Conservation (phyloP, 768 basidiomycete genomes). For the Panaeolus papilionaceus region DNA sequence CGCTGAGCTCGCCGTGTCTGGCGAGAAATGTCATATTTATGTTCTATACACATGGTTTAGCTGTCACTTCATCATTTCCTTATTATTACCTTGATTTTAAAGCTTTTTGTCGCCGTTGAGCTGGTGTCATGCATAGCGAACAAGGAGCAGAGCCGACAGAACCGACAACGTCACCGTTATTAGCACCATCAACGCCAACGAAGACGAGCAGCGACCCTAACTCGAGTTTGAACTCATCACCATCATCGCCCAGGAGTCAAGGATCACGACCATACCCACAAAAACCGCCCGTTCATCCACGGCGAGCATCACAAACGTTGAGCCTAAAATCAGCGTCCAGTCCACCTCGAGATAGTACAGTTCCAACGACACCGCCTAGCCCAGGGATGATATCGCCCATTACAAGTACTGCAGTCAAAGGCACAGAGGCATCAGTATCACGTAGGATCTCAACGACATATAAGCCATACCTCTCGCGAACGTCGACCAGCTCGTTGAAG, state of each 20-base stretch:
- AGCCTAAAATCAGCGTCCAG: conserved; percentile 6
- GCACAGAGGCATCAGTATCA: neutral
- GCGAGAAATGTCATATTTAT: neutral
- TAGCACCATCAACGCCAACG: neutral
- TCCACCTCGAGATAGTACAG: neutral
- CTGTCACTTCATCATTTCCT: neutral
- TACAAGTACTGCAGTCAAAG: neutral
- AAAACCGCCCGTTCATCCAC: conserved; percentile 1
- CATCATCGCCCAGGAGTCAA: neutral
- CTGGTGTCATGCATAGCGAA: neutral
- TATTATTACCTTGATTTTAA: neutral
- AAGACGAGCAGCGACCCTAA: neutral
- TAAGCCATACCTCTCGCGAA: neutral
- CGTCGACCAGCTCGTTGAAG: neutral
- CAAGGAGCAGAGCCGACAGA: neutral
- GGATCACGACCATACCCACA: neutral
- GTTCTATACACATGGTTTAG: conserved; percentile 1
- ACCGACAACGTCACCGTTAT: neutral
- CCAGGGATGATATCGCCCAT: conserved; percentile 5
- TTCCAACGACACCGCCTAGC: neutral
- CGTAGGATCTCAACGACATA: neutral
- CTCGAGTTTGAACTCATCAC: neutral
- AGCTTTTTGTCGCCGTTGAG: neutral
- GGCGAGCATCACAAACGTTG: conserved; percentile 7
- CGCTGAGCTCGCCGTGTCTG: conserved; percentile 6